Conservation (phyloP, 129 eudicot genomes). For the Chrysanthemum lavandulifolium region DNA sequence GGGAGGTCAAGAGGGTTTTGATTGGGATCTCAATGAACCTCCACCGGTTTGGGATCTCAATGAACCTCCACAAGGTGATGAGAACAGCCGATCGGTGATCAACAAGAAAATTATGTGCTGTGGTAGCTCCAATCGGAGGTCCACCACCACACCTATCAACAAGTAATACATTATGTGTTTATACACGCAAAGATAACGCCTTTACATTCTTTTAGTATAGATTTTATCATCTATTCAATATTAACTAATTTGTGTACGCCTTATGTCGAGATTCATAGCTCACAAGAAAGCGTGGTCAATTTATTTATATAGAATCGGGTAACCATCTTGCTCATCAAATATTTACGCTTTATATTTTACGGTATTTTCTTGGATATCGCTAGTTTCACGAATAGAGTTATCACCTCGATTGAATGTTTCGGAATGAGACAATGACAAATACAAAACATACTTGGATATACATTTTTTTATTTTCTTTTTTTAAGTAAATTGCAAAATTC, state of each 20-base stretch:
- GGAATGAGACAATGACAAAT: neutral
- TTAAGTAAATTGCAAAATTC: neutral
- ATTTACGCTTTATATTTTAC: neutral
- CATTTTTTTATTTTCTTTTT: too few relatives aligned
- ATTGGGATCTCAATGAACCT: neutral
- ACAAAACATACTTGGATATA: neutral
- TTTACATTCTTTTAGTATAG: neutral
- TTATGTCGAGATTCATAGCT: neutral
- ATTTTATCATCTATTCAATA: neutral
- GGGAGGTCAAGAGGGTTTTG: neutral
- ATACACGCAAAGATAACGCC: neutral
- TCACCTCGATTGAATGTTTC: neutral
- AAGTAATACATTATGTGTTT: neutral
- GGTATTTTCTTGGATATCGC: neutral
- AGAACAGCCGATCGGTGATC: too few relatives aligned
- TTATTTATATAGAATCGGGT: slow-evolving; percentile 3
- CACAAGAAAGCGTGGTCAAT: neutral
- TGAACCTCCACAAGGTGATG: too few relatives aligned
- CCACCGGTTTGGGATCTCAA: too few relatives aligned
- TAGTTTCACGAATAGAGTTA: neutral
- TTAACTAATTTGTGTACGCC: neutral
- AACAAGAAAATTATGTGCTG: neutral
- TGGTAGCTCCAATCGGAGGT: neutral
- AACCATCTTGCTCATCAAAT: neutral
- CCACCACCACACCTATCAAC: neutral